Evolutionary conservation across 768 basidiomycete species (phyloP), one percentile per base, ranked within the genome.

Genomic region (Lactarius quietus): DNA sequence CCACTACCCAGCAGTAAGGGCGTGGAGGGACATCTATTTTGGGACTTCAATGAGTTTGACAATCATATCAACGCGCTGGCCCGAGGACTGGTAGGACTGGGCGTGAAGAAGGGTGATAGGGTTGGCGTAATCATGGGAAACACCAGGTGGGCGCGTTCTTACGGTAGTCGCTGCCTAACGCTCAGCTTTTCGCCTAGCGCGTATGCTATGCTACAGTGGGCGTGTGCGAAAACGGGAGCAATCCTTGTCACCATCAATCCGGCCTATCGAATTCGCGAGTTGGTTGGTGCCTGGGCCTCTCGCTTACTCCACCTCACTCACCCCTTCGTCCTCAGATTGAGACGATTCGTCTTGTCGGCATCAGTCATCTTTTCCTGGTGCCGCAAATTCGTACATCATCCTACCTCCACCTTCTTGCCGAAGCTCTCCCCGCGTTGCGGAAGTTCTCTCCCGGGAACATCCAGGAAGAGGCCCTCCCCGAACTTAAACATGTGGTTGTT

Each of bases 101-200:
- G 90, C 18, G 86, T 94, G 5, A 76, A 78, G 73, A 88, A 83
- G 72, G 92, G 92, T 0, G 90, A 92, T 68, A 79, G 92, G 9
- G 85, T 93, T 26, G 92, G 82, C 1, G 88, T 92, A 8, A 75
- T 93, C 43, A 91, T 93, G 90, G 92, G 91, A 6, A 94, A 93
- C 66, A 89, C 84, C 65, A 93, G 92, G 92, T 90, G 68, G 39
- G 77, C 14, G 52, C 29, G 20, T 39, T 18, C n/a, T 36, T 38
- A 26, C 36, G 28, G 28, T 38, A 15, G 9, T 18, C 17, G 43
- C 20, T 17, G n/a, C 23, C 39, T 6, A 29, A 31, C 45, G 48
- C 26, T 57, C 36, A 59, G 12, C 33, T 52, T 35, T 28, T 41
- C 29, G 10, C 2, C 48, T 67, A 3, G 91, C 71, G 80, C 89